A percentile compares a stretch with the other conserved stretches of the same genome.
phyloP scores from a whole-genome alignment of 106 monocot genomes.

The Alisma plantagoaquatica region DNA sequence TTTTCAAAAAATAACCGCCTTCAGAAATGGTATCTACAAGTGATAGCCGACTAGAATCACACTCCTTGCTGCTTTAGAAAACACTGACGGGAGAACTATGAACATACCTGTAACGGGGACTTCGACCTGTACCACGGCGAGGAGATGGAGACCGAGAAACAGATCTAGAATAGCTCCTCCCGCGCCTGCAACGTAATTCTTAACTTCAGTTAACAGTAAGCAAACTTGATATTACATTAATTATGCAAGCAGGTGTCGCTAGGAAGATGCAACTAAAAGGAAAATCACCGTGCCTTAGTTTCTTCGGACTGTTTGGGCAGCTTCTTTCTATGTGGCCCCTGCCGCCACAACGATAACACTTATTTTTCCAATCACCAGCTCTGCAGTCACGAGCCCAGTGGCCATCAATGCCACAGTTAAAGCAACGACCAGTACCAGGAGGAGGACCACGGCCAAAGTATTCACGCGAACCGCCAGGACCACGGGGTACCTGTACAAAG shows the following conservation, averaged over 20 bases:
- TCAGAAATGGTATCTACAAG: too few species aligned
- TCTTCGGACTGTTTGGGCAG: slow-evolving; percentile 94
- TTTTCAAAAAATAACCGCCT: not conserved
- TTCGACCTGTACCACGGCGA: slow-evolving; percentile 51
- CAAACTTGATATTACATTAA: not conserved
- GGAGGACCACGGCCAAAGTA: slow-evolving; percentile 91
- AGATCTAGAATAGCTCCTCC: slow-evolving; percentile 54
- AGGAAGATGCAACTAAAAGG: not conserved
- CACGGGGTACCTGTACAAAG: slow-evolving; percentile 61
- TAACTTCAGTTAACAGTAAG: not conserved
- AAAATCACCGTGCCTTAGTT: slow-evolving; percentile 50
- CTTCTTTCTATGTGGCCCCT: slow-evolving; percentile 95
- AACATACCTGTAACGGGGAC: slow-evolving; percentile 72
- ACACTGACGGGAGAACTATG: not conserved
- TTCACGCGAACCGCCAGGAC: slow-evolving; percentile 68
- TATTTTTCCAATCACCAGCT: slow-evolving; percentile 99
- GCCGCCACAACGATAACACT: slow-evolving; percentile 98
- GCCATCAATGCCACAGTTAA: slow-evolving; percentile 96
- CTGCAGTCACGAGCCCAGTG: slow-evolving; percentile 99
- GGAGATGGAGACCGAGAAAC: slow-evolving; percentile 51
- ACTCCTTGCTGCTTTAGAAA: too few species aligned
- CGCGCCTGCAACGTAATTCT: slow-evolving; percentile 26
- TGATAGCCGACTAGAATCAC: too few species aligned
- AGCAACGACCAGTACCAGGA: slow-evolving; percentile 96
- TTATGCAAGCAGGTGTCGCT: not conserved